These are phyloP conservation scores for Ostreobium quekettii DNA, from an alignment of 139 green algal species.

Conservation along the genomic window DNA sequence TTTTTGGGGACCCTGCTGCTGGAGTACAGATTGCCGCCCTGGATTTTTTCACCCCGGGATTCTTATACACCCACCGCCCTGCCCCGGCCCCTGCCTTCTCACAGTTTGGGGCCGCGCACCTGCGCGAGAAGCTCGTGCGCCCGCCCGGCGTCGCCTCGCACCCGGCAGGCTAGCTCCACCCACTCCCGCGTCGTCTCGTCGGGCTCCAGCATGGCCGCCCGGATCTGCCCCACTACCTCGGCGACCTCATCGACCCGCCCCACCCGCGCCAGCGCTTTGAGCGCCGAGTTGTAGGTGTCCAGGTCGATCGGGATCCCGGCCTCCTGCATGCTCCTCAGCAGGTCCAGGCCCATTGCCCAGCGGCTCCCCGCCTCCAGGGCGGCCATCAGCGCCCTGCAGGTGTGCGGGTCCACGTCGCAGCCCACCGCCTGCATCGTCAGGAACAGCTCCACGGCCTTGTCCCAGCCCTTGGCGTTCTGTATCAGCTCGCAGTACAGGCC, in stretches of 20 bases:
- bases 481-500: slow-evolving; percentile 10
- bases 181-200: no score
- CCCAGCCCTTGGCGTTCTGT: not conserved
- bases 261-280: not conserved
- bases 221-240: not conserved
- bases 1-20: no score
- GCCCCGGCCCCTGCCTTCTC: no score
- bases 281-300: slow-evolving; percentile 15
- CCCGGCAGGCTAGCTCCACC: no score
- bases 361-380: slow-evolving; percentile 8
- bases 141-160: no score
- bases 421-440: slow-evolving; percentile 11
- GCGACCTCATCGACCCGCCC: not conserved
- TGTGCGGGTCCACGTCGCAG: not conserved
- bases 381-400: slow-evolving; percentile 13
- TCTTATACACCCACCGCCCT: no score
- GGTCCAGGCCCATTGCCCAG: slow-evolving; percentile 6
- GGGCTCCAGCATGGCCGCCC: not conserved
- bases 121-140: no score
- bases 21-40: no score
- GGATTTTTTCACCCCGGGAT: no score
- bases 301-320: slow-evolving; percentile 12
- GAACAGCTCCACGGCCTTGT: slow-evolving; percentile 17
- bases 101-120: no score
- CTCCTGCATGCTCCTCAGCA: slow-evolving; percentile 15